Conservation (phyloP, 1,284 basidiomycete genomes). For the Austropuccinia psidii region DNA sequence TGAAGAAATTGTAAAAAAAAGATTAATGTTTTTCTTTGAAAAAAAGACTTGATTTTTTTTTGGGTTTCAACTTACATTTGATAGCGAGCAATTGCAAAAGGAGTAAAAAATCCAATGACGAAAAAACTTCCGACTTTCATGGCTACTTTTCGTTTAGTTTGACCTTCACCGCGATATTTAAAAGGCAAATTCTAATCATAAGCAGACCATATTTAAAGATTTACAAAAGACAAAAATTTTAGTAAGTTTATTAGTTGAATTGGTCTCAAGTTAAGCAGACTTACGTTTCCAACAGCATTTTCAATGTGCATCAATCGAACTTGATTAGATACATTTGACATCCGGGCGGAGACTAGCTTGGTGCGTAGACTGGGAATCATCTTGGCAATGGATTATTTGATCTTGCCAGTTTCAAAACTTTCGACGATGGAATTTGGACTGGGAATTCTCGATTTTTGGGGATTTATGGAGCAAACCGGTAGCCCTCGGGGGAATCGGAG, state of each 20-base stretch:
- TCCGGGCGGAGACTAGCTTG: no score
- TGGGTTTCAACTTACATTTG: constrained; percentile 29
- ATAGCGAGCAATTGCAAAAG: constrained; percentile 35
- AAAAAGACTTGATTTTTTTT: neutral
- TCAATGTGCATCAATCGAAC: constrained; percentile 29
- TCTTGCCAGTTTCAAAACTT: no score
- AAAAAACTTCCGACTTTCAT: constrained; percentile 25
- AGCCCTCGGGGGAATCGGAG: no score
- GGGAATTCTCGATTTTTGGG: no score
- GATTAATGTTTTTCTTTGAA: neutral
- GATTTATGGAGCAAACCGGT: no score
- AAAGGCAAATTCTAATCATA: constrained; percentile 26
- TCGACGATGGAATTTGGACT: no score
- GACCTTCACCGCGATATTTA: constrained; percentile 31
- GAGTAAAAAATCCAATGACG: constrained; percentile 36
- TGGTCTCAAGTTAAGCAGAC: neutral
- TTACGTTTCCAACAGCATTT: constrained; percentile 35
- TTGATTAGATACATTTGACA: no score
- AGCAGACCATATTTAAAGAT: no score
- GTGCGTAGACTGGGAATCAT: no score
- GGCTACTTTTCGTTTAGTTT: constrained; percentile 13
- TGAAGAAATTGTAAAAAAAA: neutral
- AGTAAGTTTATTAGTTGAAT: neutral
- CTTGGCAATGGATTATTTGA: no score
- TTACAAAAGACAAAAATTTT: neutral